A percentile compares a stretch with the other conserved stretches of the same genome.
Evolutionary conservation across 2,329 filamentous ascomycete genomes (phyloP).

Genomic region (Diaporthe aspalathi): DNA sequence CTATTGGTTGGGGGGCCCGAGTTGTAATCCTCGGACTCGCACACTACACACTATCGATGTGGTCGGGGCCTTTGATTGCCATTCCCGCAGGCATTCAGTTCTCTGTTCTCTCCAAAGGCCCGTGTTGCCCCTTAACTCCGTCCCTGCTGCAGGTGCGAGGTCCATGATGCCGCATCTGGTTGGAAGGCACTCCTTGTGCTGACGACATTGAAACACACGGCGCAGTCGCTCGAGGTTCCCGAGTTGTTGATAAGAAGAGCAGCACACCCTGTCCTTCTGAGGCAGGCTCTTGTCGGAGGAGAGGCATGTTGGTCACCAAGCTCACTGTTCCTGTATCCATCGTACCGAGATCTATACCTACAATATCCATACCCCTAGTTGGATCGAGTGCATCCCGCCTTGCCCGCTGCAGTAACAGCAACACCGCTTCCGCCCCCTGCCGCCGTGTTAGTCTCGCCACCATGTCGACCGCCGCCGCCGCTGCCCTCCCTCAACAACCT

Average conservation of each 20-base stretch:
- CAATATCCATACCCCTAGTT: neutral
- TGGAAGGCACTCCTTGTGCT: neutral
- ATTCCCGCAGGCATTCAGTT: slow-evolving; percentile 15
- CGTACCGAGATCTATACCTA: neutral
- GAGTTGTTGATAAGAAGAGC: slow-evolving; percentile 2
- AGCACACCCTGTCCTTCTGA: neutral
- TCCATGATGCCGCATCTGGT: neutral
- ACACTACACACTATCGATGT: neutral
- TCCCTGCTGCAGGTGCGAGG: neutral
- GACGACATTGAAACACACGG: neutral
- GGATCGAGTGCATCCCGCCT: neutral
- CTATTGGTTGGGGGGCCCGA: neutral
- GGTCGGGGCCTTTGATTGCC: neutral
- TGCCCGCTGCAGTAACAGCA: slow-evolving; percentile 26
- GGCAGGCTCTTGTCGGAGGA: no score
- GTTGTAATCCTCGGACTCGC: slow-evolving; percentile 8
- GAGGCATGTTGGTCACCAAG: slow-evolving; percentile 26
- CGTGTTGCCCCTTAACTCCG: slow-evolving; percentile 22
- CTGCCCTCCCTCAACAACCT: slow-evolving; percentile 41
- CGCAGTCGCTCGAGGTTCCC: neutral
- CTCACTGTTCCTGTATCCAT: neutral
- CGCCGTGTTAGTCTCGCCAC: slow-evolving; percentile 33
- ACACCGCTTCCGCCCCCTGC: slow-evolving; percentile 6
- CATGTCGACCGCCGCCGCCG: slow-evolving; percentile 47
- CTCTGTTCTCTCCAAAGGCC: neutral